These are phyloP conservation scores for carrot (Daucus carota) DNA, from an alignment of 129 eudicot species.

Conservation along the genomic window DNA sequence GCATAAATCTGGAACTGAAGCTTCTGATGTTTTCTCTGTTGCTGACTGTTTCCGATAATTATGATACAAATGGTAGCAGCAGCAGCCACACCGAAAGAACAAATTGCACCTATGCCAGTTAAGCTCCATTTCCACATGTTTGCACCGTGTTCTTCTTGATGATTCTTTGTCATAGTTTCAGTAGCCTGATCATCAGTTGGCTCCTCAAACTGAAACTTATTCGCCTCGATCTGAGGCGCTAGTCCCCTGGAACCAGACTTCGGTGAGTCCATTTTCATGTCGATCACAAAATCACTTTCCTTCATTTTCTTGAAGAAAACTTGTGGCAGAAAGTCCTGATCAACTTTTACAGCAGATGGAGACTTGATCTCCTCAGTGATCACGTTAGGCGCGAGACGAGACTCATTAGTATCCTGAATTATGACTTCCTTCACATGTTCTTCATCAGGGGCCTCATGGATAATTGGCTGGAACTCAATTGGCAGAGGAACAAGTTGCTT, in stretches of 20 bases:
- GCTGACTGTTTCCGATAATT: conserved; percentile 39
- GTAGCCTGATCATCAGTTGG: conserved; percentile 29
- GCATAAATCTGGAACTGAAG: conserved; percentile 56
- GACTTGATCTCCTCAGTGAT: conserved; percentile 7
- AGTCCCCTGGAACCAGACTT: conserved; percentile 38
- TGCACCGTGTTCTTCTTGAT: conserved; percentile 15
- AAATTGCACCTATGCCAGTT: conserved; percentile 65
- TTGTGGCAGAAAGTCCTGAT: conserved; percentile 53
- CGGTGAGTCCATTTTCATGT: conserved; percentile 86
- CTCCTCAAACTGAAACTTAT: conserved; percentile 46
- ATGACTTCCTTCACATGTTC: conserved; percentile 24
- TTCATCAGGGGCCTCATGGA: conserved; percentile 10
- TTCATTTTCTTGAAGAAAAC: conserved; percentile 68
- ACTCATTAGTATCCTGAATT: neutral
- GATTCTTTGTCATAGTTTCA: conserved; percentile 16
- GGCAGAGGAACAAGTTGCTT: conserved; percentile 42
- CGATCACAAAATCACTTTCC: conserved; percentile 67
- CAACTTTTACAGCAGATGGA: conserved; percentile 17
- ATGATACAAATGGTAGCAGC: conserved; percentile 61
- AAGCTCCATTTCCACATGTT: conserved; percentile 61
- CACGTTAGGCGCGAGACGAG: neutral
- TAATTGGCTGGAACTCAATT: conserved; percentile 27
- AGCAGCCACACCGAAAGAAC: conserved; percentile 79
- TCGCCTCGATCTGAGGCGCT: conserved; percentile 37
- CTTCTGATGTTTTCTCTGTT: conserved; percentile 41